Conservation (phyloP, 2,329 filamentous ascomycete species). For the Periconia macrospinosa region DNA sequence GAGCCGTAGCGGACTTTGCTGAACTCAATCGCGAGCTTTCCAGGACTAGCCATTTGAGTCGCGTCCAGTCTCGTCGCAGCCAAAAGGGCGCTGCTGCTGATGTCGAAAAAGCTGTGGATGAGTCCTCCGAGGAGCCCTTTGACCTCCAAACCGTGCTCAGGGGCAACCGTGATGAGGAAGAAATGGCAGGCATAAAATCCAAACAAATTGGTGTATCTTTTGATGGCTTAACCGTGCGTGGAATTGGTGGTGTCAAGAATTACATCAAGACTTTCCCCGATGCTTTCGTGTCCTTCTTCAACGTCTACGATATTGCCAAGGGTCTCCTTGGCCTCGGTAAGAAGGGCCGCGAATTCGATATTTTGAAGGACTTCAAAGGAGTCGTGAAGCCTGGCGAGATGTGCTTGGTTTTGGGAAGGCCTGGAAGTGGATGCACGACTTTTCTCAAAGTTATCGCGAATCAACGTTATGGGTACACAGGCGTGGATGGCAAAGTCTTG, state of each 20-base stretch:
- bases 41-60: conserved; percentile 43
- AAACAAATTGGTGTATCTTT: conserved; percentile 76
- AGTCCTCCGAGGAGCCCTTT: conserved; percentile 57
- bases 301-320: conserved; percentile 68
- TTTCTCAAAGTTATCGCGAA: conserved; percentile 59
- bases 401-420: conserved; percentile 78
- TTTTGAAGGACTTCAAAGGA: conserved; percentile 71
- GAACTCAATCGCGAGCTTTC: conserved; percentile 59
- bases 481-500: conserved; percentile 68
- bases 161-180: conserved; percentile 70
- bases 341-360: conserved; percentile 71
- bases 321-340: conserved; percentile 65
- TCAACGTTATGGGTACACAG: conserved; percentile 62
- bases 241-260: conserved; percentile 73
- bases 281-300: conserved; percentile 75
- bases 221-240: conserved; percentile 75
- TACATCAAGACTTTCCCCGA: conserved; percentile 67
- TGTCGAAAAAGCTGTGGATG: conserved; percentile 58
- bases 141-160: conserved; percentile 75
- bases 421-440: conserved; percentile 63
- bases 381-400: conserved; percentile 73
- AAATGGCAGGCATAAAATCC: conserved; percentile 74
- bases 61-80: conserved; percentile 50
- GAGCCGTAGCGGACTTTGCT: conserved; percentile 71
- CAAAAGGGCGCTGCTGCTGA: conserved; percentile 48